These are phyloP conservation scores for Coemansia reversa DNA, from an alignment of 192 early-diverging fungal species.

Conservation along the genomic window DNA sequence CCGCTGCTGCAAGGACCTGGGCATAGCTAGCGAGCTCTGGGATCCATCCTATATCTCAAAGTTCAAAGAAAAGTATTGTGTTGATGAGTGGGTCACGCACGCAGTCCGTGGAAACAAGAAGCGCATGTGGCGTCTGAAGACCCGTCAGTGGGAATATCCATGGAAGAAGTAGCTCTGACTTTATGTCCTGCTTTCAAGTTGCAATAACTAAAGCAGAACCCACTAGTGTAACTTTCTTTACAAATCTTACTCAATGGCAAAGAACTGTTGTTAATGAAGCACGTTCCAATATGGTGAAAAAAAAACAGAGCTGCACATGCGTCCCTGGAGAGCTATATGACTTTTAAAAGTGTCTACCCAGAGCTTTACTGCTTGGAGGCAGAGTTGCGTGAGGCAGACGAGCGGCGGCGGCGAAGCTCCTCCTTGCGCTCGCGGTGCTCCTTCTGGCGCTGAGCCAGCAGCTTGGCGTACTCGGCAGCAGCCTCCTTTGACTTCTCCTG, in stretches of 20 bases:
- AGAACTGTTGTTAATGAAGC: constrained; percentile 1
- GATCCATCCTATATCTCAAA: constrained; percentile 85
- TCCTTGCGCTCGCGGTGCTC: constrained; percentile 92
- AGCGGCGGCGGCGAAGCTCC: constrained; percentile 57
- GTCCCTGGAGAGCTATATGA: constrained; percentile 15
- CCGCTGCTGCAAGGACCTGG: constrained; percentile 97
- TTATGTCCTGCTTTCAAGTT: neutral
- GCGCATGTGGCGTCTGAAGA: constrained; percentile 84
- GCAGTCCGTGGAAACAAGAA: constrained; percentile 73
- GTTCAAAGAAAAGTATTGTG: constrained; percentile 82
- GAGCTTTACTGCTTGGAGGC: constrained; percentile 55
- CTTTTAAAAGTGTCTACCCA: constrained; percentile 29
- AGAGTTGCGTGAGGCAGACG: constrained; percentile 56
- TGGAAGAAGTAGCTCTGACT: constrained; percentile 45
- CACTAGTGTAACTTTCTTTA: neutral
- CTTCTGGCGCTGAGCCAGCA: constrained; percentile 90
- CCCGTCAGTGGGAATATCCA: constrained; percentile 64
- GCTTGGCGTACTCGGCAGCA: constrained; percentile 73
- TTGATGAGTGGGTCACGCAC: constrained; percentile 73
- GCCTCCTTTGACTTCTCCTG: constrained; percentile 72
- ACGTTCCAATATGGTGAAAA: constrained; percentile 5
- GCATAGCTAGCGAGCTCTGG: constrained; percentile 88
- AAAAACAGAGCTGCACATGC: constrained; percentile 7
- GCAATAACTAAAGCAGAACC: neutral
- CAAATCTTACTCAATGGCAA: neutral